These are phyloP conservation scores for Nephelium lappaceum DNA, from an alignment of 345 rosid species.

Conservation along the genomic window DNA sequence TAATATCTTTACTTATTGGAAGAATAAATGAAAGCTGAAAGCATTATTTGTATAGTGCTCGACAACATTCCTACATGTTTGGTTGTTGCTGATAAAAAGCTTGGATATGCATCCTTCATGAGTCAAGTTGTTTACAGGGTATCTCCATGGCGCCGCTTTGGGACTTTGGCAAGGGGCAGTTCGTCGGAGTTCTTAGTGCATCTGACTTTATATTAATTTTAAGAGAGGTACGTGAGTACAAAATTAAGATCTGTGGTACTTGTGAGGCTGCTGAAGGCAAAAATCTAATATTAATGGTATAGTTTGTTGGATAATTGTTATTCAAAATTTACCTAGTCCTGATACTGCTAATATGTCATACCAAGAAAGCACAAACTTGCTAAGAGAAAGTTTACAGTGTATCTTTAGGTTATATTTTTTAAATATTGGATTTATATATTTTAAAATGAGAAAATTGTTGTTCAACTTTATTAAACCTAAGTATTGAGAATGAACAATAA, in stretches of 20 bases:
- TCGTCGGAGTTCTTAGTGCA: slow-evolving; percentile 75
- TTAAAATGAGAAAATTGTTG: neutral
- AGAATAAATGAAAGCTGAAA: neutral
- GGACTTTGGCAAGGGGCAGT: slow-evolving; percentile 64
- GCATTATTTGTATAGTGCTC: slow-evolving; percentile 1
- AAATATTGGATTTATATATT: neutral
- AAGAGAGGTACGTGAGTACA: slow-evolving; percentile 54
- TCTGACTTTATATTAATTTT: slow-evolving; percentile 70
- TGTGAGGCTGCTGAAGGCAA: slow-evolving; percentile 9
- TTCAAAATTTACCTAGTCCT: neutral
- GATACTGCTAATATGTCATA: slow-evolving; percentile 1
- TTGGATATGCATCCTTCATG: slow-evolving; percentile 33
- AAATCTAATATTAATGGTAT: neutral
- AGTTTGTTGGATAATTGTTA: neutral
- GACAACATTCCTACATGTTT: slow-evolving; percentile 20
- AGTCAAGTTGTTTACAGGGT: slow-evolving; percentile 51
- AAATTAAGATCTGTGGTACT: slow-evolving; percentile 1
- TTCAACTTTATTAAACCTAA: neutral
- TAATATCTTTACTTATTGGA: neutral
- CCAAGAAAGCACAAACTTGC: neutral
- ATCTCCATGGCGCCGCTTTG: slow-evolving; percentile 75
- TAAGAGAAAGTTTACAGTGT: neutral
- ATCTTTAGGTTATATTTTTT: neutral
- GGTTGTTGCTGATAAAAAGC: slow-evolving; percentile 27
- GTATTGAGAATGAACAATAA: neutral